Conservation (phyloP, 495 filamentous ascomycete genomes). For the Penicillium antarcticum region DNA sequence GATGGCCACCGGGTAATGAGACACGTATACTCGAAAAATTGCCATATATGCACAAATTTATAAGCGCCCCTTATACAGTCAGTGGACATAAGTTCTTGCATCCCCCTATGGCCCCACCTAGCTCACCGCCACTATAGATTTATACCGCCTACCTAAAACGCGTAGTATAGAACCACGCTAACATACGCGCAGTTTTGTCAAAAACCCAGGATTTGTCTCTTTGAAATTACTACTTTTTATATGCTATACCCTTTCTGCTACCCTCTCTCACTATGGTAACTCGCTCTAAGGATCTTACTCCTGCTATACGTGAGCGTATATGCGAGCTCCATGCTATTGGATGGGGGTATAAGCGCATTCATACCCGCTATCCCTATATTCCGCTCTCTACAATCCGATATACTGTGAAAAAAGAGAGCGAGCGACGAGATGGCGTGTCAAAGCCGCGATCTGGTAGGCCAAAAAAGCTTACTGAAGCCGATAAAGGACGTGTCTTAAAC, state of each 20-base stretch:
- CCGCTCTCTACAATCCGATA: conserved; percentile 11
- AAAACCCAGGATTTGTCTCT: not conserved
- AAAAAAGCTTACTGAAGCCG: not conserved
- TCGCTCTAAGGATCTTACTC: conserved; percentile 10
- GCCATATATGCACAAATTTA: too few species aligned
- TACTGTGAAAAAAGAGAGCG: conserved; percentile 10
- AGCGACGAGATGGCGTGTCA: conserved; percentile 6
- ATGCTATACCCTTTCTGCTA: too few species aligned
- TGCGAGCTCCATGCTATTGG: conserved; percentile 13
- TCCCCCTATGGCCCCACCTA: too few species aligned
- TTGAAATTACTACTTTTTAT: not conserved
- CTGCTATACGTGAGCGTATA: conserved; percentile 13
- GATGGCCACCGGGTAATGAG: too few species aligned
- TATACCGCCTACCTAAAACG: conserved; percentile 8
- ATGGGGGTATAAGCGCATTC: conserved; percentile 17
- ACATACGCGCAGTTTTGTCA: not conserved
- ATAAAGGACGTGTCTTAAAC: not conserved
- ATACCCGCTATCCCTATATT: conserved; percentile 10
- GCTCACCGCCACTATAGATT: not conserved
- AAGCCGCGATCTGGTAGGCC: conserved; percentile 8
- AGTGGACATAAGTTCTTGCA: conserved; percentile 5
- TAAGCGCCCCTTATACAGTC: too few species aligned
- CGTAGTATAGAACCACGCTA: not conserved
- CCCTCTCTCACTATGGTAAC: not conserved
- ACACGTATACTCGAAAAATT: too few species aligned